phyloP scores from a whole-genome alignment of 495 filamentous ascomycete species.

The Hypomontagnella monticulosa region DNA sequence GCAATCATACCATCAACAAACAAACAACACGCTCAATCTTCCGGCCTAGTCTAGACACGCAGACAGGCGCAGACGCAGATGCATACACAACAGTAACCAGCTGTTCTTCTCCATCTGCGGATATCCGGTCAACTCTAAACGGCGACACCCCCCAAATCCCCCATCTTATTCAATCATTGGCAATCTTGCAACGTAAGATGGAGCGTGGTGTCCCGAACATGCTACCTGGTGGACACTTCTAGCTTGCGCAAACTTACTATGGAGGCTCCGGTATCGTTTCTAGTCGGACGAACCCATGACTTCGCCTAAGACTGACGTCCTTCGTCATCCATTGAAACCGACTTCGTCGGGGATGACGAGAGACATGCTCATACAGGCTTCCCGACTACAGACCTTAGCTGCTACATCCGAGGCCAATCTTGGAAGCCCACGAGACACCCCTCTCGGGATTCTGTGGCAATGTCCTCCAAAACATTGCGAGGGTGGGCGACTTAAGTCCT shows the following conservation, averaged over 20 bases:
- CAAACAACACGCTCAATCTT: slow-evolving; percentile 20
- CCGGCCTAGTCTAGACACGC: slow-evolving; percentile 6
- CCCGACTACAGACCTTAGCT: slow-evolving; percentile 39
- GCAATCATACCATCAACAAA: slow-evolving; percentile 28
- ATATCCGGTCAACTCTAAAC: slow-evolving; percentile 38
- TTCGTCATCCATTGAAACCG: slow-evolving; percentile 39
- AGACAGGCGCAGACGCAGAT: too few relatives aligned
- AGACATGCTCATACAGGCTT: slow-evolving; percentile 44
- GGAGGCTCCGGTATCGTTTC: slow-evolving; percentile 29
- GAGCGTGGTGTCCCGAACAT: slow-evolving; percentile 28
- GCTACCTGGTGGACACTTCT: slow-evolving; percentile 36
- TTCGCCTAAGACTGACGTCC: slow-evolving; percentile 26
- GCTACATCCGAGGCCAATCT: slow-evolving; percentile 53
- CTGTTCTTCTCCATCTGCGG: slow-evolving; percentile 21
- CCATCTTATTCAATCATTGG: slow-evolving; percentile 9
- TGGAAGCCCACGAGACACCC: slow-evolving; percentile 57
- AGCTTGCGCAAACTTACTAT: slow-evolving; percentile 22
- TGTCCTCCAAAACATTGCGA: slow-evolving; percentile 43
- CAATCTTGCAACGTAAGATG: slow-evolving; percentile 23
- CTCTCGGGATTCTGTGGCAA: slow-evolving; percentile 54
- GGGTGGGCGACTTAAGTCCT: slow-evolving; percentile 44
- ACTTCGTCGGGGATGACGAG: slow-evolving; percentile 46
- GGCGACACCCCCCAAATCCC: neutral
- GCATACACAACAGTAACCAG: neutral
- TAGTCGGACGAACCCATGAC: slow-evolving; percentile 35